A percentile compares a stretch with the other conserved stretches of the same genome.
These are phyloP conservation scores for Lachancea lanzarotensis DNA, from an alignment of 805 yeast species.

Conservation along the genomic window DNA sequence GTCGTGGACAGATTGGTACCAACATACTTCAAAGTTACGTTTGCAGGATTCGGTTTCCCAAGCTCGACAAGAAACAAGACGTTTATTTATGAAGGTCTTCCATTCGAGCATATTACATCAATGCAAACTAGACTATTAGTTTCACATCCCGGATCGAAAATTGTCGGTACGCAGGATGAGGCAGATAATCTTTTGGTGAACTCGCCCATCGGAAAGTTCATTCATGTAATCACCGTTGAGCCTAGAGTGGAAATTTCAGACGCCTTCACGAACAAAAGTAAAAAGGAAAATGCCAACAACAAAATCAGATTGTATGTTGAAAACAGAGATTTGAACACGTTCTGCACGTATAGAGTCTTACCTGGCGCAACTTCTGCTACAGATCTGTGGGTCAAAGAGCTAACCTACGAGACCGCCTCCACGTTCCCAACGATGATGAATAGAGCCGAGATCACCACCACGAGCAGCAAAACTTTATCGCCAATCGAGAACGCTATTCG, in stretches of 20 bases:
- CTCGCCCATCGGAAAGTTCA: slow-evolving; percentile 62
- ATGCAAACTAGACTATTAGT: slow-evolving; percentile 70
- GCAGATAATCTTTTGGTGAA: slow-evolving; percentile 44
- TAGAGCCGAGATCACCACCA: slow-evolving; percentile 59
- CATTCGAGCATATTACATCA: slow-evolving; percentile 81
- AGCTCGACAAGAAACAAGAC: slow-evolving; percentile 64
- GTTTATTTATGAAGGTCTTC: slow-evolving; percentile 78
- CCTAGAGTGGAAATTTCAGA: slow-evolving; percentile 38
- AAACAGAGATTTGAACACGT: slow-evolving; percentile 63
- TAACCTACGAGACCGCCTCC: slow-evolving; percentile 64
- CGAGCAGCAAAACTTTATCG: slow-evolving; percentile 51
- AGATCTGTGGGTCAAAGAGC: slow-evolving; percentile 86
- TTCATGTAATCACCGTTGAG: slow-evolving; percentile 65
- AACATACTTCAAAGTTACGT: slow-evolving; percentile 71
- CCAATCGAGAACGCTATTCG: slow-evolving; percentile 80
- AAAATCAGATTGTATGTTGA: slow-evolving; percentile 71
- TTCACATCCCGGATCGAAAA: slow-evolving; percentile 75
- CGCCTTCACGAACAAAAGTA: slow-evolving; percentile 42
- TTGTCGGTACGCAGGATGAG: slow-evolving; percentile 51
- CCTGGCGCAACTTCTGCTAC: slow-evolving; percentile 67
- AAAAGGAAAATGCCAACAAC: slow-evolving; percentile 34
- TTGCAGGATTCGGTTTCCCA: slow-evolving; percentile 83
- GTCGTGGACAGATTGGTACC: slow-evolving; percentile 67
- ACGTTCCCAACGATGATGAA: slow-evolving; percentile 87
- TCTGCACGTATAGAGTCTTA: slow-evolving; percentile 61